Evolutionary conservation across 2,329 filamentous ascomycete genomes (phyloP), one percentile per base, ranked within the genome.

Genomic region (Rhinocladiella similis): DNA sequence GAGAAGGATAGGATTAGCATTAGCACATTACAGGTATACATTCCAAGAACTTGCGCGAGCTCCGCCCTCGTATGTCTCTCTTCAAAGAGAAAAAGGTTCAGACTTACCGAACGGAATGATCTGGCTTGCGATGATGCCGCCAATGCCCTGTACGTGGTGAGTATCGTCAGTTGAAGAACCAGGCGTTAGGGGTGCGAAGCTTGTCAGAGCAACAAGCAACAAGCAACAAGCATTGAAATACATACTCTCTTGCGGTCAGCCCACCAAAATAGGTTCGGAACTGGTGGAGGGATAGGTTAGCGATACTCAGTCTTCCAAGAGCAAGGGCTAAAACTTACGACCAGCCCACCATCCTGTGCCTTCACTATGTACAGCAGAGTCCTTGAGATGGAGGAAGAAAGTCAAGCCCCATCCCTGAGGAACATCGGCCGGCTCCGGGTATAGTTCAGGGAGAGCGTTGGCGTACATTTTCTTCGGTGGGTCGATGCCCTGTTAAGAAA

Each of bases 341-440:
- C 85, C 84, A 1, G 80, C 80, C 85, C 85, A 87, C 65, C 74
- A 77, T 0, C 64, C 79, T 0, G 82, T 84, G 1, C 75, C 72
- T 2, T 61, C 68, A 0, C 80, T 80, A 7, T 83, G 74, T 0
- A 84, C 83, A 2, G 83, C 83, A 1, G 68, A 62, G 0, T 59
- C 59, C 25, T 56, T 53, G n/a, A 65, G 50, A 36, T 70, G 81
- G n/a, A 84, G 67, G 74, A 86, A 80, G 53, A 85, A 84, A 0
- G 77, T 80, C 46, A 88, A 69, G 0, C 84, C 84, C 85, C 84
- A 88, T 12, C 86, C 86, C 66, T 88, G 84, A 0, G 85, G 80
- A 41, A 75, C 57, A 20, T 69, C 63, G 20, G 76, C 77, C 66
- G 6, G 69, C 1, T 77, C 70, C 0, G 75, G 75, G 59, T 82